phyloP scores from a whole-genome alignment of 306 rosid species.

The Calophaca sinica region DNA sequence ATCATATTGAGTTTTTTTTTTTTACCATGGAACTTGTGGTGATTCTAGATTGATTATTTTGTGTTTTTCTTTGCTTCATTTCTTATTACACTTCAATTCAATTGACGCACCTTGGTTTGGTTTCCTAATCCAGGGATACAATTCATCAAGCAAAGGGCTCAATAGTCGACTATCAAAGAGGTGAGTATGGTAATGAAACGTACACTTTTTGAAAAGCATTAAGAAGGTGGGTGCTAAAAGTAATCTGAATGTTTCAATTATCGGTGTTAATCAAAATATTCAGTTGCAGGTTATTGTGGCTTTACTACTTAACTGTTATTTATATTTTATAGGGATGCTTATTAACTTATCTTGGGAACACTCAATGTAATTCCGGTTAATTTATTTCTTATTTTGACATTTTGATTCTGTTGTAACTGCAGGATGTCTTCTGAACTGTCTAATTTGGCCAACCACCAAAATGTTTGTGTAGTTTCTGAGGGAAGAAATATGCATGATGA shows the following conservation, averaged over 20 bases:
- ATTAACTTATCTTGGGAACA: too few species aligned
- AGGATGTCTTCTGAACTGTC: slow-evolving; percentile 77
- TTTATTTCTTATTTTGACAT: slow-evolving; percentile 6
- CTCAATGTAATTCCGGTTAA: background rate
- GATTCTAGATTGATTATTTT: background rate
- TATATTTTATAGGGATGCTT: too few species aligned
- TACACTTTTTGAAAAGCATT: slow-evolving; percentile 3
- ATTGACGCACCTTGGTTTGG: slow-evolving; percentile 38
- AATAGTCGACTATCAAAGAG: slow-evolving; percentile 69
- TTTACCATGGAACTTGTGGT: too few species aligned
- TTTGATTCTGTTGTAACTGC: background rate
- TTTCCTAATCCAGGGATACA: slow-evolving; percentile 58
- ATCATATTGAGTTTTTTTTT: too few species aligned
- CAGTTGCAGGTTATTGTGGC: slow-evolving; percentile 2
- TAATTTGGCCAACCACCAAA: slow-evolving; percentile 66
- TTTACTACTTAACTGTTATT: background rate
- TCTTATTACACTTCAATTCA: slow-evolving; percentile 29
- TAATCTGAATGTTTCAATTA: background rate
- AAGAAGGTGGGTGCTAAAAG: too few species aligned
- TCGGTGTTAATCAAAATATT: background rate
- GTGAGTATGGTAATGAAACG: slow-evolving; percentile 53
- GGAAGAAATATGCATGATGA: slow-evolving; percentile 67
- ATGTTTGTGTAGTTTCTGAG: slow-evolving; percentile 59
- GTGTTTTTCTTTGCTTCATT: background rate
- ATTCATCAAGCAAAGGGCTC: slow-evolving; percentile 62